phyloP scores from a whole-genome alignment of 2,329 filamentous ascomycete genomes.

The Penicillium sp. region DNA sequence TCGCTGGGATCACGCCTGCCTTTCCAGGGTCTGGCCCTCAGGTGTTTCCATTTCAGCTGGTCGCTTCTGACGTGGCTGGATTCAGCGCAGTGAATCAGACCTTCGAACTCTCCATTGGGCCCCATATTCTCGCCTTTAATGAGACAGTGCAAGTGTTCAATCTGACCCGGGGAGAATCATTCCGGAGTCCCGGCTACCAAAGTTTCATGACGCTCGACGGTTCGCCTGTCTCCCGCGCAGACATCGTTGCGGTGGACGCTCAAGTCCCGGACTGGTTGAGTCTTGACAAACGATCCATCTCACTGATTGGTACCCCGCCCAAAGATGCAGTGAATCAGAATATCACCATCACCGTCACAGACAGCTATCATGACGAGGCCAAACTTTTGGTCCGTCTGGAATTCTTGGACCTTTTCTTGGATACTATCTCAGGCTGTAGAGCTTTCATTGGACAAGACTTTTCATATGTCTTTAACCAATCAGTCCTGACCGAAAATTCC shows the following conservation, averaged over 20 bases:
- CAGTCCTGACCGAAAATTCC: constrained; percentile 37
- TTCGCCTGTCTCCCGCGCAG: constrained; percentile 42
- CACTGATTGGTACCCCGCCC: constrained; percentile 60
- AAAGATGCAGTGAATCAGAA: constrained; percentile 54
- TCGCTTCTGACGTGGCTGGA: constrained; percentile 73
- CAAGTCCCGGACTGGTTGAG: constrained; percentile 63
- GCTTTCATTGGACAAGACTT: constrained; percentile 48
- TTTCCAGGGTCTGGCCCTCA: constrained; percentile 63
- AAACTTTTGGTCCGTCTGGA: constrained; percentile 50
- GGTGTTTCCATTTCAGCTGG: constrained; percentile 63
- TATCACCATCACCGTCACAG: constrained; percentile 55
- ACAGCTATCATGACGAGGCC: constrained; percentile 55
- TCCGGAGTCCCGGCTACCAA: constrained; percentile 51
- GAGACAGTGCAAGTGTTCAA: constrained; percentile 53
- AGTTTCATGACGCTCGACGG: constrained; percentile 55
- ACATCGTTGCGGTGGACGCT: constrained; percentile 49
- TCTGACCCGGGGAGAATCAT: constrained; percentile 47
- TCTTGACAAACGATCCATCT: constrained; percentile 57
- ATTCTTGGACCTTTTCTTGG: constrained; percentile 40
- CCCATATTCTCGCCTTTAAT: constrained; percentile 61
- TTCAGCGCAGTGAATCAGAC: constrained; percentile 61
- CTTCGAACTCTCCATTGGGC: constrained; percentile 68
- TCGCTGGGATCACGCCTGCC: constrained; percentile 65
- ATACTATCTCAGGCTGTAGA: constrained; percentile 41
- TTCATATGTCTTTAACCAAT: constrained; percentile 42